Conservation (phyloP, 192 early-diverging fungal species). For the Coemansia sp. region DNA sequence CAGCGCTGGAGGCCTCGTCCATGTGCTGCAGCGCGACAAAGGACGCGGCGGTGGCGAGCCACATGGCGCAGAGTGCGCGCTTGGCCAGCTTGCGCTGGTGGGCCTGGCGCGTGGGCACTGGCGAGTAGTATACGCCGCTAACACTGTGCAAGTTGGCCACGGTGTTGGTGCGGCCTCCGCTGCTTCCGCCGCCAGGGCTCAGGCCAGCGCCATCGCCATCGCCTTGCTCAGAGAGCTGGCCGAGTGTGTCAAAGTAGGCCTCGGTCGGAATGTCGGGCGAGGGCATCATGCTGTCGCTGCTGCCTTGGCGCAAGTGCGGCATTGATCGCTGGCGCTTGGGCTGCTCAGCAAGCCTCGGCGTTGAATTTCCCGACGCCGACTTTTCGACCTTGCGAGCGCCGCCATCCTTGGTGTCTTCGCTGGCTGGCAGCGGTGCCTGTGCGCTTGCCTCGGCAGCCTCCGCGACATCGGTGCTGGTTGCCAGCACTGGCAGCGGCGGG, state of each 20-base stretch:
- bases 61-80: constrained; percentile 41
- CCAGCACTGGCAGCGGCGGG: constrained; percentile 21
- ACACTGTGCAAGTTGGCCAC: constrained; percentile 4
- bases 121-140: constrained; percentile 39
- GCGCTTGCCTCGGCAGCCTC: neutral
- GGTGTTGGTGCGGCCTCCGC: constrained; percentile 1
- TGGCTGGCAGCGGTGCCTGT: neutral
- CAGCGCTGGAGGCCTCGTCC: constrained; percentile 37
- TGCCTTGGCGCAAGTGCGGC: constrained; percentile 40
- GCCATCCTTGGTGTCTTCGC: neutral
- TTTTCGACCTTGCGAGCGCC: neutral
- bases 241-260: constrained; percentile 35
- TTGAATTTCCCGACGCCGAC: neutral
- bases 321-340: constrained; percentile 50
- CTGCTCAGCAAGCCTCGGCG: neutral
- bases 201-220: neutral
- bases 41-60: constrained; percentile 38
- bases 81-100: constrained; percentile 33
- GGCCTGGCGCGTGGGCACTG: constrained; percentile 25
- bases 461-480: neutral
- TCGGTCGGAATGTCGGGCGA: constrained; percentile 29
- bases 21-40: constrained; percentile 33
- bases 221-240: constrained; percentile 11
- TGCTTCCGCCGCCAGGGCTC: constrained; percentile 5
- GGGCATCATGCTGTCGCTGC: constrained; percentile 15